A percentile compares a stretch with the other conserved stretches of the same genome.
These are phyloP conservation scores for Parafenestella ontariensis DNA, from an alignment of 2,329 filamentous ascomycete genomes.

Conservation along the genomic window DNA sequence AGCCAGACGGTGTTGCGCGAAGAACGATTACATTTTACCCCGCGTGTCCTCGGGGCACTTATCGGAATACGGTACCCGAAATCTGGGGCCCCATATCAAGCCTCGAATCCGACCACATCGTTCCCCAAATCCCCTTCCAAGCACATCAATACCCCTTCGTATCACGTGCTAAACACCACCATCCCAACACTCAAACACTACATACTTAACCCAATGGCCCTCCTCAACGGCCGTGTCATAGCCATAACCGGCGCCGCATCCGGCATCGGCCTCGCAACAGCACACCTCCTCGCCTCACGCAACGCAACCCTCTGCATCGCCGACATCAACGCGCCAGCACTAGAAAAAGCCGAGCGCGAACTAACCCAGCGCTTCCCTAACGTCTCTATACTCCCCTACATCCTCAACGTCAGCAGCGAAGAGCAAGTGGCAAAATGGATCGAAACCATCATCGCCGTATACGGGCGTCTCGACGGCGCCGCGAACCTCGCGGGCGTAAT, in stretches of 20 bases:
- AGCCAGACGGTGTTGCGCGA: not conserved
- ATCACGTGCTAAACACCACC: not conserved
- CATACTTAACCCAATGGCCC: slow-evolving; percentile 18
- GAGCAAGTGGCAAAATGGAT: slow-evolving; percentile 61
- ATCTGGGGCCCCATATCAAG: not conserved
- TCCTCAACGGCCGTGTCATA: slow-evolving; percentile 34
- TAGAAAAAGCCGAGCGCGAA: slow-evolving; percentile 18
- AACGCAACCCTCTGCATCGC: slow-evolving; percentile 36
- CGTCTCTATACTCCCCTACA: slow-evolving; percentile 39
- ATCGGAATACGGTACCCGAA: not conserved
- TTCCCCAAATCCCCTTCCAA: not conserved
- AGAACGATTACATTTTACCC: not conserved
- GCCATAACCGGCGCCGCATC: slow-evolving; percentile 39
- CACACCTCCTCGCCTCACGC: slow-evolving; percentile 28
- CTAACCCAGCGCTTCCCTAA: slow-evolving; percentile 18
- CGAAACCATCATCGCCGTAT: slow-evolving; percentile 50
- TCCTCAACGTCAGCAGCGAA: slow-evolving; percentile 58
- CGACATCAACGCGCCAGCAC: slow-evolving; percentile 23
- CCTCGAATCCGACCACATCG: not conserved
- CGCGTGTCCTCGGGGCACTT: not conserved
- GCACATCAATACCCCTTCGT: not conserved
- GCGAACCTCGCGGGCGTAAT: slow-evolving; percentile 56
- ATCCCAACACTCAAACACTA: not conserved
- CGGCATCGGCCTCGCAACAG: slow-evolving; percentile 37
- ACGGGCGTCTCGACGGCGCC: slow-evolving; percentile 52